Evolutionary conservation across 805 yeast genomes (phyloP).

Genomic region (Saitoella complicata): DNA sequence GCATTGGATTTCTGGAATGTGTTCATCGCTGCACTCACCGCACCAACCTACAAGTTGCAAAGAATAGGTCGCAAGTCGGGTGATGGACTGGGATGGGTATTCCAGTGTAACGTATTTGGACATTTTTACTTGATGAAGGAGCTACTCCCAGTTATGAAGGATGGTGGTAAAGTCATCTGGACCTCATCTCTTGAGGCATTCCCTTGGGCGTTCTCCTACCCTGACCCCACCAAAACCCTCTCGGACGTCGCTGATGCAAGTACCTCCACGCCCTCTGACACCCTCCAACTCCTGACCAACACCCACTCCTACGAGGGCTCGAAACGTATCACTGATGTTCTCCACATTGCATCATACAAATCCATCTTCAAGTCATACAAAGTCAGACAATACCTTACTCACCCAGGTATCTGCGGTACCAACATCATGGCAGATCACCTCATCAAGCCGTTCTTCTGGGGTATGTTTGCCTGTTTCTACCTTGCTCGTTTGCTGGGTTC

Average conservation of each 20-base stretch:
- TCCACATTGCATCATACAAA: conserved; percentile 57
- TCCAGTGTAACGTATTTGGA: conserved; percentile 90
- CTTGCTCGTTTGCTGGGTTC: conserved; percentile 71
- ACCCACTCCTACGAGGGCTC: conserved; percentile 79
- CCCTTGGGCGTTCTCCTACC: too few species aligned
- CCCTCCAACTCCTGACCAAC: conserved; percentile 50
- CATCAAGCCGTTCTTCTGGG: conserved; percentile 63
- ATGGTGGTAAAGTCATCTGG: conserved; percentile 65
- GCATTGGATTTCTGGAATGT: conserved; percentile 42
- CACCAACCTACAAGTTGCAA: conserved; percentile 75
- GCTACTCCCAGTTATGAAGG: conserved; percentile 36
- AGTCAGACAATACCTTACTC: conserved; percentile 60
- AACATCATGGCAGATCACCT: conserved; percentile 56
- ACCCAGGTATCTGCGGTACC: conserved; percentile 88
- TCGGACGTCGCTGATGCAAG: too few species aligned
- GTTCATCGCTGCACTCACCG: conserved; percentile 74
- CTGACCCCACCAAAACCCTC: too few species aligned
- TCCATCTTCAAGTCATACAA: conserved; percentile 32
- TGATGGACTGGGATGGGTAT: conserved; percentile 75
- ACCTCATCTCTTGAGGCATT: conserved; percentile 64
- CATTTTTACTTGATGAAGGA: conserved; percentile 74
- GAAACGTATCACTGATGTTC: conserved; percentile 66
- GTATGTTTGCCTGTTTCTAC: conserved; percentile 74
- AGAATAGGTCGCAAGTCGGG: conserved; percentile 53
- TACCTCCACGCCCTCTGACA: conserved; percentile 27